Percentiles rank a stretch among this genome's conserved stretches.
Conservation (phyloP, 2,329 filamentous ascomycete species). For the Penicillium verrucosum region DNA sequence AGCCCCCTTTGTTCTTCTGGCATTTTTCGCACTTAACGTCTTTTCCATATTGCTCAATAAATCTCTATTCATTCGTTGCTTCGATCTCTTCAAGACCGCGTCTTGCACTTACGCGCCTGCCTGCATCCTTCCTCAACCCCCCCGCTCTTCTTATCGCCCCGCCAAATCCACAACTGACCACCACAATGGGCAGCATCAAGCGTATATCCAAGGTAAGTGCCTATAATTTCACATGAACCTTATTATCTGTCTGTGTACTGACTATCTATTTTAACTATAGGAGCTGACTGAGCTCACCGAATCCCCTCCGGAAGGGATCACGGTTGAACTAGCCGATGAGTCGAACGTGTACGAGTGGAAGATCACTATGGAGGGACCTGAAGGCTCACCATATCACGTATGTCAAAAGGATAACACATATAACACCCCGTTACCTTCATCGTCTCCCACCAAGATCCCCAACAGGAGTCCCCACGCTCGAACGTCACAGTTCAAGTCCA, state of each 20-base stretch:
- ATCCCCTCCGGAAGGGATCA: slow-evolving; percentile 56
- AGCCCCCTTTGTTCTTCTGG: background rate
- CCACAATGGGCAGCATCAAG: slow-evolving; percentile 44
- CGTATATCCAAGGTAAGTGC: slow-evolving; percentile 45
- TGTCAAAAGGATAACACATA: slow-evolving; percentile 20
- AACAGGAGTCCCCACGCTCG: background rate
- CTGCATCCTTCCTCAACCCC: slow-evolving; percentile 4
- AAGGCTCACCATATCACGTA: slow-evolving; percentile 64
- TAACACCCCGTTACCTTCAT: background rate
- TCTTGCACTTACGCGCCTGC: background rate
- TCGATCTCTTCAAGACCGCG: background rate
- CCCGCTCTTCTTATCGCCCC: slow-evolving; percentile 16
- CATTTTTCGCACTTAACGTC: background rate
- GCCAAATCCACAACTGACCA: slow-evolving; percentile 7
- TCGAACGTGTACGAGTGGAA: slow-evolving; percentile 67
- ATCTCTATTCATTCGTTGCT: background rate
- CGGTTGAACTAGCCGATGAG: slow-evolving; percentile 58
- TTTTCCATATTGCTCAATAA: background rate
- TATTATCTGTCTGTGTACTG: background rate
- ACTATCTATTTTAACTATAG: slow-evolving; percentile 35
- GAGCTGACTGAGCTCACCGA: slow-evolving; percentile 59
- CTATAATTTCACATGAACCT: background rate
- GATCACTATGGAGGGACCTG: slow-evolving; percentile 63
- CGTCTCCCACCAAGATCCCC: background rate
- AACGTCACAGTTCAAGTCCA: background rate